Evolutionary conservation across 106 monocot genomes (phyloP).

Genomic region (Ottelia alismoides): DNA sequence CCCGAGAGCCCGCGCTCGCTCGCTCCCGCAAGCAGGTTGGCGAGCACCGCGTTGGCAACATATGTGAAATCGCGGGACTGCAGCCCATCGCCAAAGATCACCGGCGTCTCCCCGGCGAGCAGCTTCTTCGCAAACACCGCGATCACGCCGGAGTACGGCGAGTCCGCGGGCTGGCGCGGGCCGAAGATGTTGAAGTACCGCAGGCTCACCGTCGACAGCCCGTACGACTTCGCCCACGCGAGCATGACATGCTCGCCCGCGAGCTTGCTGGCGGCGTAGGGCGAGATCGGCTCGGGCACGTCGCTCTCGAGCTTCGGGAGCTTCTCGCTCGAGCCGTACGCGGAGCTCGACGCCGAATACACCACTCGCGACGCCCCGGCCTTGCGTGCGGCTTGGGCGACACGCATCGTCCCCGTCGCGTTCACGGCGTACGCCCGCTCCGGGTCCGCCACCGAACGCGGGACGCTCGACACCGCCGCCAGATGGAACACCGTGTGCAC

Average conservation of each 20-base stretch:
- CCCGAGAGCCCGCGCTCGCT: neutral
- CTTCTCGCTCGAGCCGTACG: neutral
- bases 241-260: neutral
- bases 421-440: no score
- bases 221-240: neutral
- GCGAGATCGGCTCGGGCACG: neutral
- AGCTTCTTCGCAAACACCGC: neutral
- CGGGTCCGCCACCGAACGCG: no score
- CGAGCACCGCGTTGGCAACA: neutral
- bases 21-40: neutral
- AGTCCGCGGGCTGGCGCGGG: neutral
- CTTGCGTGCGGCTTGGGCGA: no score
- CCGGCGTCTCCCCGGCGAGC: neutral
- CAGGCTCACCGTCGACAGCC: neutral
- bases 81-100: neutral
- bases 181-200: neutral
- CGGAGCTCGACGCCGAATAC: neutral
- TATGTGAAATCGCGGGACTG: neutral
- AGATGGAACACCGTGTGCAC: no score
- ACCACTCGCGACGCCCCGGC: no score
- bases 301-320: neutral
- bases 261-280: neutral
- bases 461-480: no score
- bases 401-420: no score
- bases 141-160: neutral